Percentiles rank a stretch among this genome's conserved stretches.
Evolutionary conservation across 1,139 yeast genomes (phyloP).

Genomic region (Hansenula sp.): DNA sequence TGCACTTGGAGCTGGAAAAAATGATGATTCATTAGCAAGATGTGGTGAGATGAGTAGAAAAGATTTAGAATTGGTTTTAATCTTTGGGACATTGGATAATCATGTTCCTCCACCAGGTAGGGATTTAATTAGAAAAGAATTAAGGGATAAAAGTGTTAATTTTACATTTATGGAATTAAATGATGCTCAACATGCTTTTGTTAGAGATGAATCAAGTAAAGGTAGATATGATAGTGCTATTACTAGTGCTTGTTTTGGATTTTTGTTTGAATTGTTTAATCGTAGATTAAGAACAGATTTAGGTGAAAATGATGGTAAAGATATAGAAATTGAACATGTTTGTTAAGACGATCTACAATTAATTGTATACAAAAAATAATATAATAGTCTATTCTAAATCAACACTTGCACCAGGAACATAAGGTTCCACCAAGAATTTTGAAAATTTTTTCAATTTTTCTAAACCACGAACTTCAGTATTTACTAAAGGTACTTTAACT

Average conservation of each 20-base stretch:
- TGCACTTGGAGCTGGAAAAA: slow-evolving; percentile 47
- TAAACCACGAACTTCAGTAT: slow-evolving; percentile 90
- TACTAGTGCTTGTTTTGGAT: slow-evolving; percentile 62
- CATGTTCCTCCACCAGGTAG: slow-evolving; percentile 81
- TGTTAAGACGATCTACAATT: slow-evolving; percentile 36
- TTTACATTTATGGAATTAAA: slow-evolving; percentile 72
- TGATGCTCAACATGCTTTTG: slow-evolving; percentile 82
- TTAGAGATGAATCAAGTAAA: slow-evolving; percentile 72
- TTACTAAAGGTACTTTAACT: slow-evolving; percentile 91
- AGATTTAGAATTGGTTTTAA: slow-evolving; percentile 52
- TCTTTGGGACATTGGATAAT: slow-evolving; percentile 75
- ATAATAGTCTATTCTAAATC: slow-evolving; percentile 9
- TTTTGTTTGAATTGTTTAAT: slow-evolving; percentile 67
- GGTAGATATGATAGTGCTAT: slow-evolving; percentile 78
- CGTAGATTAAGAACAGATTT: slow-evolving; percentile 63
- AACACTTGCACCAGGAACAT: slow-evolving; percentile 56
- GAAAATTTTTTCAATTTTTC: slow-evolving; percentile 78
- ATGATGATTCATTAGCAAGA: slow-evolving; percentile 62
- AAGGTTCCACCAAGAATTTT: slow-evolving; percentile 62
- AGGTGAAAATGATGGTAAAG: slow-evolving; percentile 55
- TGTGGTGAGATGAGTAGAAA: slow-evolving; percentile 46
- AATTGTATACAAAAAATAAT: not conserved
- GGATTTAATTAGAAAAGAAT: slow-evolving; percentile 60
- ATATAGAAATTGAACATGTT: slow-evolving; percentile 52
- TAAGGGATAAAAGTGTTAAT: slow-evolving; percentile 55